Conservation (phyloP, 2,329 filamentous ascomycete species). For the Aspergillus felis region DNA sequence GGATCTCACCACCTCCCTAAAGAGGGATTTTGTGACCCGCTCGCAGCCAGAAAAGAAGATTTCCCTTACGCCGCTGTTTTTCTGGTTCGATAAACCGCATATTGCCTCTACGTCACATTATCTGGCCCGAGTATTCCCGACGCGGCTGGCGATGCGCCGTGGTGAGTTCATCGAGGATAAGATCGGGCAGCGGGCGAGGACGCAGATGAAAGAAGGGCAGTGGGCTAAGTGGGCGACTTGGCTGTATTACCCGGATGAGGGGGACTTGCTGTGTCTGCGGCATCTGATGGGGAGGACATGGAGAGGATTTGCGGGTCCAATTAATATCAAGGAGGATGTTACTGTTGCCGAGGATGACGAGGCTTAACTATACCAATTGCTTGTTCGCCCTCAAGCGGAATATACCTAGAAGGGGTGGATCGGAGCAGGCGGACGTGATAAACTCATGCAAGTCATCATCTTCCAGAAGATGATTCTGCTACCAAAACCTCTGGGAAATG, state of each 20-base stretch:
- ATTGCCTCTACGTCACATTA: slow-evolving; percentile 6
- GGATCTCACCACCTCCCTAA: neutral
- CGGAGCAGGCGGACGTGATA: too few relatives aligned
- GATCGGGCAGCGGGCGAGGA: slow-evolving; percentile 7
- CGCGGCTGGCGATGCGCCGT: slow-evolving; percentile 4
- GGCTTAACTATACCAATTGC: neutral
- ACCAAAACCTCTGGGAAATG: too few relatives aligned
- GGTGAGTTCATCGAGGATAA: slow-evolving; percentile 12
- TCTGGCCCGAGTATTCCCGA: slow-evolving; percentile 7
- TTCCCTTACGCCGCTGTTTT: slow-evolving; percentile 7
- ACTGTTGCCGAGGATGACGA: neutral
- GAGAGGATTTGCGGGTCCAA: neutral
- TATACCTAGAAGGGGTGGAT: too few relatives aligned
- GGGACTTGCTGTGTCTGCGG: slow-evolving; percentile 1
- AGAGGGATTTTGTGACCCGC: neutral
- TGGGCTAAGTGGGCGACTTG: slow-evolving; percentile 7
- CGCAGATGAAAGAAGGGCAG: slow-evolving; percentile 8
- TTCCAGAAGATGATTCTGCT: too few relatives aligned
- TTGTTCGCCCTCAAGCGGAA: too few relatives aligned
- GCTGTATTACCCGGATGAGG: slow-evolving; percentile 8
- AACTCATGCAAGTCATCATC: too few relatives aligned
- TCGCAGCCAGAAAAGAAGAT: neutral
- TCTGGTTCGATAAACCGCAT: slow-evolving; percentile 12
- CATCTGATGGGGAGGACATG: slow-evolving; percentile 9
- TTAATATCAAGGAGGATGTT: neutral